phyloP scores from a whole-genome alignment of 2,329 filamentous ascomycete genomes.

The Colletotrichum limetticola region DNA sequence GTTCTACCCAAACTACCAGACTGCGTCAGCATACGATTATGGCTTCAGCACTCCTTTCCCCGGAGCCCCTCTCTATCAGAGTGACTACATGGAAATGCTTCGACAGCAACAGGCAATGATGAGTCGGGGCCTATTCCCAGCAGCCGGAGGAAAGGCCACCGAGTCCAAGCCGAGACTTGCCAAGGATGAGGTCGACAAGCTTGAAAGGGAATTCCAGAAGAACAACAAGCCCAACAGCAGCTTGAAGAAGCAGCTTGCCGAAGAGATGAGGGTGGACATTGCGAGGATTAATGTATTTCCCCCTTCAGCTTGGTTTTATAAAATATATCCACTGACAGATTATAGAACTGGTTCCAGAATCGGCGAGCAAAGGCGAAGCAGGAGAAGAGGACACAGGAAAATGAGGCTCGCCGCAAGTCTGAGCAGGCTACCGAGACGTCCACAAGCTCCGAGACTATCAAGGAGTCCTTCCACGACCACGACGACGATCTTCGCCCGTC shows the following conservation, averaged over 20 bases:
- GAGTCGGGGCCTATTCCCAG: constrained; percentile 20
- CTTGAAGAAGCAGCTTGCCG: constrained; percentile 69
- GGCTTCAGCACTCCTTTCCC: constrained; percentile 21
- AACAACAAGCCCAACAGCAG: constrained; percentile 73
- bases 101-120: constrained; percentile 34
- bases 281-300: constrained; percentile 68
- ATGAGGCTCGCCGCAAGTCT: constrained; percentile 50
- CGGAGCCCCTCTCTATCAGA: constrained; percentile 20
- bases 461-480: constrained; percentile 46
- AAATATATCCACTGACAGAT: constrained; percentile 42
- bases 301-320: constrained; percentile 27
- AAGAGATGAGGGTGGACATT: constrained; percentile 71
- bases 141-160: constrained; percentile 44
- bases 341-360: constrained; percentile 77
- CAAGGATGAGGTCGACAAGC: constrained; percentile 68
- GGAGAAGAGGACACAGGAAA: constrained; percentile 65
- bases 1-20: constrained; percentile 31
- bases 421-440: constrained; percentile 50
- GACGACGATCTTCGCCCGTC: constrained; percentile 52
- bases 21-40: constrained; percentile 19
- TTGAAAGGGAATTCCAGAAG: constrained; percentile 71
- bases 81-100: constrained; percentile 14
- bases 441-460: constrained; percentile 43
- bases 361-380: constrained; percentile 73
- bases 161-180: constrained; percentile 65